Evolutionary conservation across 306 rosid genomes (phyloP).

Genomic region (Clitoria ternatea): DNA sequence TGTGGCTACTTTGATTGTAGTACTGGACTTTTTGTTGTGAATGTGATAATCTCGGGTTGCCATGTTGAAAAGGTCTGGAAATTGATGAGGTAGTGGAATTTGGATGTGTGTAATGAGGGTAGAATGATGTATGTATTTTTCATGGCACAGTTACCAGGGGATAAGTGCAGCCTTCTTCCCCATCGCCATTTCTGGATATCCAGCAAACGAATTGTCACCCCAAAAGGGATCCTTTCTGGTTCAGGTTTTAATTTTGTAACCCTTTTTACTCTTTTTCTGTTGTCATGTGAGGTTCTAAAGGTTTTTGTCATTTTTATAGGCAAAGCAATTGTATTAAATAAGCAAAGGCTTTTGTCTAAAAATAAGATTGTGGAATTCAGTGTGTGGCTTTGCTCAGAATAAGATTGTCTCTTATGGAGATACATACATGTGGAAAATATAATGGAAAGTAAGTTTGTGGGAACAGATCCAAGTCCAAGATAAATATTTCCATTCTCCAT

Average conservation of each 20-base stretch:
- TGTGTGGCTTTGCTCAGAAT: neutral
- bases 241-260: slow-evolving; percentile 48
- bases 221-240: slow-evolving; percentile 79
- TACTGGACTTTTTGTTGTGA: neutral
- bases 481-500: neutral
- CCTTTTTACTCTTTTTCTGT: neutral
- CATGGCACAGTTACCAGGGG: slow-evolving; percentile 22
- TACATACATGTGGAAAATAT: neutral
- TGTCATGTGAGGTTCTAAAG: neutral
- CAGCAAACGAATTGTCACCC: slow-evolving; percentile 85
- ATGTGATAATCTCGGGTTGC: neutral
- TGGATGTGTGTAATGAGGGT: neutral
- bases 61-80: neutral
- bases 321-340: too few relatives aligned
- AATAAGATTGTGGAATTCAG: neutral
- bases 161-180: slow-evolving; percentile 71
- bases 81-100: neutral
- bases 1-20: neutral
- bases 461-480: neutral
- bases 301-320: too few relatives aligned
- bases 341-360: too few relatives aligned
- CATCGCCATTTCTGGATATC: slow-evolving; percentile 65
- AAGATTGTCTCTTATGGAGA: neutral
- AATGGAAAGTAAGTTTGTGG: neutral
- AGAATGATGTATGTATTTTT: slow-evolving; percentile 2